A percentile compares a stretch with the other conserved stretches of the same genome.
phyloP scores from a whole-genome alignment of 768 basidiomycete species.

The Suillus variegatus region DNA sequence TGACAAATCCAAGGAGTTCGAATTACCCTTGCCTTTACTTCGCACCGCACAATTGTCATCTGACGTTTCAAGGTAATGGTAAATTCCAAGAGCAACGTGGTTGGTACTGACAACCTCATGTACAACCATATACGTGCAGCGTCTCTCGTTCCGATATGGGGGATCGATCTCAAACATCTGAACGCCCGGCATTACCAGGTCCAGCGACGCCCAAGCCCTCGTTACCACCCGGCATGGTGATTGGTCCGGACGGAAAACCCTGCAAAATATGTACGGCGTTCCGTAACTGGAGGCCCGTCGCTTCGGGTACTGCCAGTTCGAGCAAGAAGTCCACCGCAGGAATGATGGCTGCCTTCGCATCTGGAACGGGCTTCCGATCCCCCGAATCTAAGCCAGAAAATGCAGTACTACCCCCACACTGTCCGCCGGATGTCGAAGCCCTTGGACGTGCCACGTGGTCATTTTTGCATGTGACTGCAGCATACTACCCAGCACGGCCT shows the following conservation, averaged over 20 bases:
- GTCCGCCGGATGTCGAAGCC: slow-evolving; percentile 88
- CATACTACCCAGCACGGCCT: slow-evolving; percentile 90
- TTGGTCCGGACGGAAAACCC: slow-evolving; percentile 93
- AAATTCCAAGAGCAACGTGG: not conserved
- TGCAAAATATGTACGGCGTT: slow-evolving; percentile 92
- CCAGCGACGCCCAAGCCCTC: slow-evolving; percentile 17
- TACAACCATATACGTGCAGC: not conserved
- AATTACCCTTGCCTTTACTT: not conserved
- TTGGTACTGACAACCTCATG: not conserved
- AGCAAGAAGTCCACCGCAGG: slow-evolving; percentile 31
- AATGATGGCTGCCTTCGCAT: slow-evolving; percentile 36
- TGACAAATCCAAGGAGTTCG: not conserved
- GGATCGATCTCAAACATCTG: slow-evolving; percentile 4
- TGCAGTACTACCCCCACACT: slow-evolving; percentile 56
- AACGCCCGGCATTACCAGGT: slow-evolving; percentile 4
- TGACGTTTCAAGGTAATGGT: not conserved
- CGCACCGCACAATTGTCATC: not conserved
- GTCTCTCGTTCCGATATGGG: not conserved
- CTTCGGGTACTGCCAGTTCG: slow-evolving; percentile 28
- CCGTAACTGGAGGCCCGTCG: slow-evolving; percentile 60
- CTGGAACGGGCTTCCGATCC: slow-evolving; percentile 28
- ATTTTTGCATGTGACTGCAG: slow-evolving; percentile 93
- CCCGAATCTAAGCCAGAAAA: slow-evolving; percentile 28
- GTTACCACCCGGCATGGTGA: slow-evolving; percentile 81
- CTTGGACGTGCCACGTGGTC: slow-evolving; percentile 96